Base-by-base conservation (phyloP, 768 basidiomycete genomes). In the Lactifluus rugatus region DNA sequence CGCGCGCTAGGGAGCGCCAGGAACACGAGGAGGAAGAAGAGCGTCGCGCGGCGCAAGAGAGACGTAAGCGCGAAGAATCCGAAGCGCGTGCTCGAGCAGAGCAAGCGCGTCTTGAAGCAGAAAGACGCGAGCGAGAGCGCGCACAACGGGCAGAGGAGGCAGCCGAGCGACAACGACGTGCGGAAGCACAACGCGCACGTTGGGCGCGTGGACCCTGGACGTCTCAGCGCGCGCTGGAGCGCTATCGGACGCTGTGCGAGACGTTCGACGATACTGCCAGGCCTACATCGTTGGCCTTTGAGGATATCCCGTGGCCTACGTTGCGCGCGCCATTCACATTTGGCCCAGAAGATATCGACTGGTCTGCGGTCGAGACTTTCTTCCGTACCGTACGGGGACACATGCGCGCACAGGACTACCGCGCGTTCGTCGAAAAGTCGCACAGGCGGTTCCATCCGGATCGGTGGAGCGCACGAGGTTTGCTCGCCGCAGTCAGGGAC, bases 361-460 rank as follows among this genome's bases (percentile, higher is more conserved):
- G 84, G 83, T 69, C 75, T 11, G 74, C 83, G 0, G 87, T 90
- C 48, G 85, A 87, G 66, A 72, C 72, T 21, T 92, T 92, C 69
- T 91, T 90, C 65, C 69, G 69, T 16, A 73, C 74, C 5, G 76
- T 83, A 26, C 75, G 73, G 63, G 59, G 62, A 17, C 75, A 78
- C 45, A 77, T 88, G 76, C 76, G 80, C 23, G 54, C 69, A 17
- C 80, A 83, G 67, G 84, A 86, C 49, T 89, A 80, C 70, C 81
- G 78, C 65, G 68, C 67, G 2, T 77, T 90, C 55, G 76, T 91
- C 3, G 80, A 87, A 71, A 82, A 81, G 65, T 85, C 83, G 64
- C 80, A 89, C 64, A 76, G 81, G 41, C 63, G 87, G 52, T 91
- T 89, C 68, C 90, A 90, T 64, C 86, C 87, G 2, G 89, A 91